Evolutionary conservation across 306 rosid genomes (phyloP), one percentile per base, ranked within the genome.

Genomic region (Betula pendula): DNA sequence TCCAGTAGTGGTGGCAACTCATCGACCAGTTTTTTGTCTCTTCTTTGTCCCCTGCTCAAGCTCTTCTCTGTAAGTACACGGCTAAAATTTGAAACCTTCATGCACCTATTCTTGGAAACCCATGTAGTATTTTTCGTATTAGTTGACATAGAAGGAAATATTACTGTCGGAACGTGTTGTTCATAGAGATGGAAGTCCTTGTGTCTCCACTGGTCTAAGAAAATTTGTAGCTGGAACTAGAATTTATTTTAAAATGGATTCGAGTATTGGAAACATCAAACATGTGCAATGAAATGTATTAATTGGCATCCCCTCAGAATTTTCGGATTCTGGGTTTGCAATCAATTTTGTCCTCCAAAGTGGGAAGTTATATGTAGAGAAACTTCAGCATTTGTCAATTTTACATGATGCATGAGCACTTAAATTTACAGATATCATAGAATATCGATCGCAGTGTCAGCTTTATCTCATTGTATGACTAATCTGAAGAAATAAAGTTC

Each of bases 31-130:
- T 71, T 90, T 73, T 80, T 93, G 49, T 89, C 96, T 10, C 35
- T 85, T 74, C 96, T 93, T 29, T 90, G 97, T 68, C 97, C 96
- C 51, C 71, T 93, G 69, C 96, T 93, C 85, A 90, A 84, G 74
- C 89, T 90, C 74, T 87, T 93, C 82, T 88, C 96, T 44, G 97
- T 90, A 48, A 78, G 83, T 82, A 13, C 8, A 38, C 42, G 8
- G 42, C 42, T 38, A 10, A 17, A 52, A 52, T n/a, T 62, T 62
- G 68, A 7, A 62, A 33, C 42, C 42, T 29, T 31, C 16, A 31
- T 62, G 43, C 22, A 62, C 20, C 43, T 15, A 31, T 24, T 31
- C 10, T 62, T 3, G 68, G 11, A 31, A 5, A 24, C n/a, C 52
- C 6, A 13, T 14, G n/a, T 47, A 4, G 19, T 43, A 7, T 16